Percentiles rank a stretch among this genome's conserved stretches.
These are phyloP conservation scores for Ogataea pignaliae DNA, from an alignment of 805 yeast species.

Conservation along the genomic window DNA sequence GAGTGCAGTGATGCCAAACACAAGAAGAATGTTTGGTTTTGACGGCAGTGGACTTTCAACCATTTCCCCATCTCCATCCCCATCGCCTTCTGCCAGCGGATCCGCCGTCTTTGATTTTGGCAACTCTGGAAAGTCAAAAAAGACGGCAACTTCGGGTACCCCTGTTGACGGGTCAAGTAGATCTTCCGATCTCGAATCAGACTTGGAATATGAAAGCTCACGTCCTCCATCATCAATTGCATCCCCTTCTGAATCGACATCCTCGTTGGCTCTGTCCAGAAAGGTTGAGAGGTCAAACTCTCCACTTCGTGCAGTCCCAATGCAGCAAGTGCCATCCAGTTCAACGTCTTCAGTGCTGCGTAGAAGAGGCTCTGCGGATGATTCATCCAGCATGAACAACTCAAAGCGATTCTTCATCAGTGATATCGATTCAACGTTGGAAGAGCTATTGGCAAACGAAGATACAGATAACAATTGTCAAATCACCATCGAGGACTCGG, in stretches of 20 bases:
- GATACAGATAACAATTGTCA: constrained; percentile 84
- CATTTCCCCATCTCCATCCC: constrained; percentile 3
- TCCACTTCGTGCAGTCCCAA: not conserved
- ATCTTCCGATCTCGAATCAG: constrained; percentile 1
- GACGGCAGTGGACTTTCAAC: not conserved
- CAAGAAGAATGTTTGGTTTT: constrained; percentile 10
- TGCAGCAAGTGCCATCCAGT: not conserved
- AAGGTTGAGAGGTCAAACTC: constrained; percentile 11
- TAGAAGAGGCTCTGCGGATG: constrained; percentile 56
- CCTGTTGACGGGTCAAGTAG: not conserved
- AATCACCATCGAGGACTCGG: constrained; percentile 80
- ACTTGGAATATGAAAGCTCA: not conserved
- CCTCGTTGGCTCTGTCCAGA: constrained; percentile 15
- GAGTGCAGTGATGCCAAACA: constrained; percentile 31
- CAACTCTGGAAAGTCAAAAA: not conserved
- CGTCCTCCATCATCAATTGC: not conserved
- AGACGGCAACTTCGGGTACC: not conserved
- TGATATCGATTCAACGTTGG: constrained; percentile 69
- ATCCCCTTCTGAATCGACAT: constrained; percentile 18
- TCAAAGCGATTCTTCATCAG: constrained; percentile 60
- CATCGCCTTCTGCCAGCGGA: constrained; percentile 12
- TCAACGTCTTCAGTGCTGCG: constrained; percentile 10
- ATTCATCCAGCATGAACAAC: constrained; percentile 28
- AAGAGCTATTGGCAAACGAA: constrained; percentile 65
- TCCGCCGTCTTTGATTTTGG: constrained; percentile 15